Evolutionary conservation across 495 filamentous ascomycete species (phyloP), one percentile per base, ranked within the genome.

Genomic region (Tuber umbilicatum): DNA sequence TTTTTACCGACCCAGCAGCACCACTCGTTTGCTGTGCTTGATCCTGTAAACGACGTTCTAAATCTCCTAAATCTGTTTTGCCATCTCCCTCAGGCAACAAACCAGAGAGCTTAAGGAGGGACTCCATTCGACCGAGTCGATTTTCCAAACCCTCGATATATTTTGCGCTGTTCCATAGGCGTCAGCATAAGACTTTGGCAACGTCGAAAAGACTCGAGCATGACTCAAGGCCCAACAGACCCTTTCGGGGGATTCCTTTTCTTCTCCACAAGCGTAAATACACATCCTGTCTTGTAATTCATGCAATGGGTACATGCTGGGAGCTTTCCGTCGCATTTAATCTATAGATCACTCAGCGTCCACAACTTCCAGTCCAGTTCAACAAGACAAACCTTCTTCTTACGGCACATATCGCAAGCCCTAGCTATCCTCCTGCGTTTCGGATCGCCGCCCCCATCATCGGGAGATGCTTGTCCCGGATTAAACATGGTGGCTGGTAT

Each of bases 141-240:
- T 99, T 99, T 85, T 99, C 95, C 47, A 99, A 86, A 4, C 94
- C 94, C 84, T 99, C 95, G 80, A 98, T 98, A 84, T 99, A 99
- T 84, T 99, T 99, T 71, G 95, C 95, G 74, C 92, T 93, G 79
- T 74, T 75, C 71, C 74, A 75, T 73, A 23, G 27, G 71, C 73
- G 74, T 80, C 47, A 80, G 78, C 70, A 76, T 60, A 73, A 64
- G n/a, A 70, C 37, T 64, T 76, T 43, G n/a, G 14, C 73, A 19
- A 31, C 7, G 12, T 35, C 50, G 16, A 60, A 55, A 60, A 60
- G 12, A 27, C n/a, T 31, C 82, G 69, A 84, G 79, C 70, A 74
- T 73, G 41, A 73, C 38, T 27, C 78, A 55, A 70, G 45, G 50
- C 12, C 68, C 72, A 68, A 78, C 88, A 73, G 88, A 97, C 92